Conservation (phyloP, 805 yeast genomes). For the Nakazawaea peltata region DNA sequence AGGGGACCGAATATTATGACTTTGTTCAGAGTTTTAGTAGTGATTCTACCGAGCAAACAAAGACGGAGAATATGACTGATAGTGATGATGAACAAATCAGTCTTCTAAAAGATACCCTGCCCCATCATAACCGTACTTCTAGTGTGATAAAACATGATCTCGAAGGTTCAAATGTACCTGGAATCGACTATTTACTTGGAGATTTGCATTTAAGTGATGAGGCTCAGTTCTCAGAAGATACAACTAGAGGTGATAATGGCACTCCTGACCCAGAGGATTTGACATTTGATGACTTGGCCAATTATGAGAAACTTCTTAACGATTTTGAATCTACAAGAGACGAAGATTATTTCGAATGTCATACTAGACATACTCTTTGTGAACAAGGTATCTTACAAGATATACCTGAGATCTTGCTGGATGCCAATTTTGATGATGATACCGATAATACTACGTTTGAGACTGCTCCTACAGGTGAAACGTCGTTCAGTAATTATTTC, state of each 20-base stretch:
- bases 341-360: background rate
- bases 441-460: no score
- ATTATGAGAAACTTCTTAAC: constrained; percentile 6
- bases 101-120: no score
- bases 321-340: constrained; percentile 11
- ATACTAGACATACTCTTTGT: background rate
- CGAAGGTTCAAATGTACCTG: background rate
- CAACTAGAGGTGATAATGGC: constrained; percentile 2
- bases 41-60: constrained; percentile 8
- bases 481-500: constrained; percentile 6
- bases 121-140: background rate
- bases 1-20: constrained; percentile 3
- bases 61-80: constrained; percentile 7
- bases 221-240: background rate
- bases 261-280: constrained; percentile 1
- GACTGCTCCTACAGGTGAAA: background rate
- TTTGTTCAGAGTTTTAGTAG: constrained; percentile 7
- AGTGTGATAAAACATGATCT: background rate
- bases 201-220: background rate
- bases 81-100: constrained; percentile 1
- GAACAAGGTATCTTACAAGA: background rate
- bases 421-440: background rate
- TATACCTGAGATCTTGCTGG: background rate
- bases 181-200: background rate
- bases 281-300: constrained; percentile 2